Conservation (phyloP, 2,329 filamentous ascomycete species). For the Penicillium brasilianum region DNA sequence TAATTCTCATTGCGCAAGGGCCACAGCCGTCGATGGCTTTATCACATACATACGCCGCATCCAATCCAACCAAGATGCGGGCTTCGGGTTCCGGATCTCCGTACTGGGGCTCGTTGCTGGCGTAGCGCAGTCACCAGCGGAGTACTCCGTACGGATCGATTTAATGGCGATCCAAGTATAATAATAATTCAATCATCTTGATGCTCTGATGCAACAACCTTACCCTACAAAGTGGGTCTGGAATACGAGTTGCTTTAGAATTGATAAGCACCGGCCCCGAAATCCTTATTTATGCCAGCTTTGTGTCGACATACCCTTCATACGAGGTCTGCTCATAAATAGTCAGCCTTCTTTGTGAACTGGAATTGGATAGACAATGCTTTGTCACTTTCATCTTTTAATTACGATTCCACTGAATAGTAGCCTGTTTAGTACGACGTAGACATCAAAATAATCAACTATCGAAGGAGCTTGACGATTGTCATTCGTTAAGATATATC, state of each 20-base stretch:
- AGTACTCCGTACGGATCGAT: background rate
- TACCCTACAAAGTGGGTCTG: background rate
- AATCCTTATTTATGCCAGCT: conserved; percentile 4
- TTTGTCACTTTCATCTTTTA: background rate
- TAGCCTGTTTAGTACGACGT: background rate
- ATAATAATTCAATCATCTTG: background rate
- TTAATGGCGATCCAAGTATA: background rate
- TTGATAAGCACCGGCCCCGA: background rate
- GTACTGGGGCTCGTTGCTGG: too few species aligned
- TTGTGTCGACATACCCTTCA: background rate
- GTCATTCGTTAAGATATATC: background rate
- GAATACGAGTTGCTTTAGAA: background rate
- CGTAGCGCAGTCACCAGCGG: too few species aligned
- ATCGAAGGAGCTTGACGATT: too few species aligned
- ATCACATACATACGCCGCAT: background rate
- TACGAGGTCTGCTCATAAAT: background rate
- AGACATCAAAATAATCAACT: background rate
- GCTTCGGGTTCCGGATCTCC: background rate
- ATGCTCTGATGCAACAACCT: background rate
- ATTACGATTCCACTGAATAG: background rate
- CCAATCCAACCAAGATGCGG: background rate
- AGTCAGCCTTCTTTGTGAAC: background rate
- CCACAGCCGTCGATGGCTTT: background rate
- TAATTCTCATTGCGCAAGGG: background rate
- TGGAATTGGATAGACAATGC: background rate